Percentiles rank a stretch among this genome's conserved stretches.
These are phyloP conservation scores for Helminthosporium solani DNA, from an alignment of 2,329 filamentous ascomycete genomes.

Conservation along the genomic window DNA sequence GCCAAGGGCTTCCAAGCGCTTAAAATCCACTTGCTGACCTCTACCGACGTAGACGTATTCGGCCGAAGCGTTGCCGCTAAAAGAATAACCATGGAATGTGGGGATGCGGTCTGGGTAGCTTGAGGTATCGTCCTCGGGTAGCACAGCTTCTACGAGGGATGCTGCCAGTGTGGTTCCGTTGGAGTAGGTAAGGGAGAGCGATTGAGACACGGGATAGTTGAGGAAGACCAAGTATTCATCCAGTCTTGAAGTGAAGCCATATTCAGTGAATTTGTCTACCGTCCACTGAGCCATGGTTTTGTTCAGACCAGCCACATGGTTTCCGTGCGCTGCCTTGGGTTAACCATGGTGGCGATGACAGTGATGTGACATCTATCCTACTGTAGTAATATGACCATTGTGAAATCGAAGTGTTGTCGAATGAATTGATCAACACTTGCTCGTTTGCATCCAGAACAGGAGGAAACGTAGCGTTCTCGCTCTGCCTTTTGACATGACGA, in stretches of 20 bases:
- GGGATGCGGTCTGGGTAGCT: conserved; percentile 45
- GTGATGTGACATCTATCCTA: conserved; percentile 10
- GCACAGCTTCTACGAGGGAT: conserved; percentile 35
- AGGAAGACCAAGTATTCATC: conserved; percentile 43
- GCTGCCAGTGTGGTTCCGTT: conserved; percentile 37
- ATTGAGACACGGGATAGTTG: conserved; percentile 42
- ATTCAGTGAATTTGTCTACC: conserved; percentile 38
- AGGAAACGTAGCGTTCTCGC: conserved; percentile 28
- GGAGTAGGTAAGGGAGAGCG: conserved; percentile 33
- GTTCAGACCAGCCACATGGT: conserved; percentile 36
- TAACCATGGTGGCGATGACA: conserved; percentile 5
- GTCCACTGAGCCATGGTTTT: conserved; percentile 45
- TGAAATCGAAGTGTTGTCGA: conserved; percentile 44
- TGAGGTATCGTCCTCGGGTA: conserved; percentile 37
- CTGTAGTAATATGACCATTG: conserved; percentile 44
- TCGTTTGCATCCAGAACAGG: conserved; percentile 40
- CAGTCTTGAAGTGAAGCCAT: conserved; percentile 39
- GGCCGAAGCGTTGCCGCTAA: conserved; percentile 48
- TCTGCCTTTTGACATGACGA: conserved; percentile 28
- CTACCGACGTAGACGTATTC: conserved; percentile 51
- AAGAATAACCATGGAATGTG: conserved; percentile 52
- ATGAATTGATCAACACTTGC: conserved; percentile 43
- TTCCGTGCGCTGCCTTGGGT: conserved; percentile 30
- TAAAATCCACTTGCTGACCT: conserved; percentile 48
- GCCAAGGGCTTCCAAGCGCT: conserved; percentile 44